Evolutionary conservation across 257 asterid species (phyloP), one percentile per base, ranked within the genome.

Genomic region (Verbena officinalis): DNA sequence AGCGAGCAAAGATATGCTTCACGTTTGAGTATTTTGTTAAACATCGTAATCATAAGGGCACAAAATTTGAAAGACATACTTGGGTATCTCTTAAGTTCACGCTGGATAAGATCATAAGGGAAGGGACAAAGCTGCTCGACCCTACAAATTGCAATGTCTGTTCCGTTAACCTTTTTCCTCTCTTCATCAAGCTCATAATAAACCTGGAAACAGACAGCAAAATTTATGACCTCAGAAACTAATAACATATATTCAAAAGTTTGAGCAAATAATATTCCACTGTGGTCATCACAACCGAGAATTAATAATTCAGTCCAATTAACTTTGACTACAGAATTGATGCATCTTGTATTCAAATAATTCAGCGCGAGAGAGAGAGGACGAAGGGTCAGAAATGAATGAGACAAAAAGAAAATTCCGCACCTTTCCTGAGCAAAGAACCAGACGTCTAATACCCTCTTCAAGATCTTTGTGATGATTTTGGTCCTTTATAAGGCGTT

Each of bases 401-500:
- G 11, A 16, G 31, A 17, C 0, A 12, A 64, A 74, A 31, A 6
- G 52, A 21, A 39, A 52, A 24, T 30, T 55, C 21, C 76, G 54
- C 68, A 90, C 99, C 97, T 94, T 90, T 74, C 96, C 97, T 3
- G 99, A 94, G 93, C 99, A 90, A 68, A 94, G 97, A 75, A 94
- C 64, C 68, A 94, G 76, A 36, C 97, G 95, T 57, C 82, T 78
- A 60, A 94, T 90, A 68, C 96, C 95, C 82, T 88, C 92, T 71
- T 90, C 99, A 65, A 81, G 95, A 77, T 86, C 92, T 24, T 95
- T 83, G 81, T 90, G 96, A 57, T 73, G 81, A 52, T 83, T 90
- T 79, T 82, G 95, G 79, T 94, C 99, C 78, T 90, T 90, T 50
- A 94, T 90, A 20, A 88, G 94, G 54, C 97, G 99, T 75, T 94